Percentiles rank a stretch among this genome's conserved stretches.
Evolutionary conservation across 495 filamentous ascomycete species (phyloP).

Genomic region (Darksidea phi): DNA sequence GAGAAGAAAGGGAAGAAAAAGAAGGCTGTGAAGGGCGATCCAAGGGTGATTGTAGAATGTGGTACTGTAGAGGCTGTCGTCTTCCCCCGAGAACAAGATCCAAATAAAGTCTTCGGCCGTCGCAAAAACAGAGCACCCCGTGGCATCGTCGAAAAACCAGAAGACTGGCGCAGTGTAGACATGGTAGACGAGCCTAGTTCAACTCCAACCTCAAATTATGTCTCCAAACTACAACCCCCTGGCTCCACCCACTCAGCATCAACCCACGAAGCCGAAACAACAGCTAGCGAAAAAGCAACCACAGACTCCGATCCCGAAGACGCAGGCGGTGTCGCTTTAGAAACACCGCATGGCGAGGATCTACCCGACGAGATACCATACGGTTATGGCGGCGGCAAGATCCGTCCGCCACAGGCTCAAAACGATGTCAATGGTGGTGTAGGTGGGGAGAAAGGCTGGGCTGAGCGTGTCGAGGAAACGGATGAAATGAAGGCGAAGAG

Average conservation of each 20-base stretch:
- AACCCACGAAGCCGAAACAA: constrained; percentile 1
- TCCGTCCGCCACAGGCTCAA: constrained; percentile 43
- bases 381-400: constrained; percentile 12
- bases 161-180: constrained; percentile 38
- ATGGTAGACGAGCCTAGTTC: constrained; percentile 19
- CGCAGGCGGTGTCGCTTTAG: constrained; percentile 3
- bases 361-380: background rate
- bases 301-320: background rate
- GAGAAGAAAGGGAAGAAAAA: constrained; percentile 28
- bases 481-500: constrained; percentile 43
- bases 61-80: constrained; percentile 41
- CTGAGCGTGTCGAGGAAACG: constrained; percentile 44
- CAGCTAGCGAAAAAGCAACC: constrained; percentile 1
- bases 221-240: no score
- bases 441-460: constrained; percentile 47
- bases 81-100: constrained; percentile 39
- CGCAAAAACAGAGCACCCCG: constrained; percentile 42
- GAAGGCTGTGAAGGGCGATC: constrained; percentile 37
- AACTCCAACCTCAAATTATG: no score
- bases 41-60: constrained; percentile 34
- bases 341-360: background rate
- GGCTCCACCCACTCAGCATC: background rate
- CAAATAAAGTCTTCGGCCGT: constrained; percentile 39
- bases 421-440: constrained; percentile 48
- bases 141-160: constrained; percentile 22